Conservation (phyloP, 495 filamentous ascomycete species). For the Aspergillus olivimuriae region DNA sequence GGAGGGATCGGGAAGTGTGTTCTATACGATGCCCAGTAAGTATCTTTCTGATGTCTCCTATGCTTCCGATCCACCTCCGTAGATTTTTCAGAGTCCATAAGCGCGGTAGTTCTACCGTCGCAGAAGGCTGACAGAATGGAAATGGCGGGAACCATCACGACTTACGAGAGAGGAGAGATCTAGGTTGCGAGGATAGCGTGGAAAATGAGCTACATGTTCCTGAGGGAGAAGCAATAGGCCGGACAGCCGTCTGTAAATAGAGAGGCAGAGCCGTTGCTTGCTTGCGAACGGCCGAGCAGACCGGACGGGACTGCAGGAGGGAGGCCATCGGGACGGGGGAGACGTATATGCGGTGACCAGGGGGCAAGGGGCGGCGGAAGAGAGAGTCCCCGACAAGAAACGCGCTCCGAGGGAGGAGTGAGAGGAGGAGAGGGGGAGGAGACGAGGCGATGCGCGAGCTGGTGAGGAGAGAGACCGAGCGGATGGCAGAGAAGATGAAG, state of each 20-base stretch:
- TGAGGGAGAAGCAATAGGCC: conserved; percentile 26
- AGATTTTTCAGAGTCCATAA: too few relatives aligned
- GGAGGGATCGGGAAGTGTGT: conserved; percentile 15
- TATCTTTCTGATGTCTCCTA: neutral
- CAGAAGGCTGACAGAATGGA: conserved; percentile 4
- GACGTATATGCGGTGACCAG: conserved; percentile 1
- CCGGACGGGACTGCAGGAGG: conserved; percentile 27
- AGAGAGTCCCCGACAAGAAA: conserved; percentile 4
- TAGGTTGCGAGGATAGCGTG: conserved; percentile 25
- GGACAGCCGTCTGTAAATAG: conserved; percentile 17
- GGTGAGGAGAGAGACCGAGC: conserved; percentile 9
- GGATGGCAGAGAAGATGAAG: conserved; percentile 7
- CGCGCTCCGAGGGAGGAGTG: conserved; percentile 1
- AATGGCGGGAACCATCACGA: conserved; percentile 11
- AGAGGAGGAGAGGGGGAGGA: conserved; percentile 3
- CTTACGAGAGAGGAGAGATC: conserved; percentile 27
- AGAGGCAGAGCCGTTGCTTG: conserved; percentile 25
- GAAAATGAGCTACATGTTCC: conserved; percentile 31
- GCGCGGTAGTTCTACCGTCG: conserved; percentile 1
- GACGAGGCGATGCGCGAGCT: too few relatives aligned
- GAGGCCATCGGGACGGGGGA: conserved; percentile 26
- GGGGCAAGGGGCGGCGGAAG: conserved; percentile 3
- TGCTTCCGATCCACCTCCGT: too few relatives aligned
- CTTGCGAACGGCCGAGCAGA: conserved; percentile 31
- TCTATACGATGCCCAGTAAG: too few relatives aligned